Conservation (phyloP, 306 rosid genomes). For the Vigna unguiculata region DNA sequence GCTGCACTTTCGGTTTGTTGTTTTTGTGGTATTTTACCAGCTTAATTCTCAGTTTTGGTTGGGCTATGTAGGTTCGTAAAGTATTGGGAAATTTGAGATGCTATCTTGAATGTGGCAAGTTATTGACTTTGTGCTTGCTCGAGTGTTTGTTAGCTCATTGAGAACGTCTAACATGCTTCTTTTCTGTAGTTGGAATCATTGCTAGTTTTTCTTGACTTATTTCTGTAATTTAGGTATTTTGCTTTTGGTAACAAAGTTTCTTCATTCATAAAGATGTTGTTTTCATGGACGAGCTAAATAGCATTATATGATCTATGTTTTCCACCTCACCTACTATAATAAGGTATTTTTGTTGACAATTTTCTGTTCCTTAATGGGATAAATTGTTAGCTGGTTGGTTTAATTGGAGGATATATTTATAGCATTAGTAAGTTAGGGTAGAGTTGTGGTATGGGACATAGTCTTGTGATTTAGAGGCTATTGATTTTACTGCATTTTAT, state of each 20-base stretch:
- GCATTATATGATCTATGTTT: too few species aligned
- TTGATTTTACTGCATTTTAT: conserved; percentile 19
- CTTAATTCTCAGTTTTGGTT: background rate
- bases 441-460: background rate
- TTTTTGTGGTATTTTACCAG: too few species aligned
- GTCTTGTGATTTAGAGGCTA: conserved; percentile 9
- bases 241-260: background rate
- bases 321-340: background rate
- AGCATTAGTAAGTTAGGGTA: background rate
- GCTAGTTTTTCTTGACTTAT: too few species aligned
- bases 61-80: background rate
- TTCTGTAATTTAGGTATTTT: background rate
- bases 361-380: background rate
- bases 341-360: background rate
- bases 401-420: background rate
- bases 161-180: too few species aligned
- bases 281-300: background rate
- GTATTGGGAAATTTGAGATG: conserved; percentile 7
- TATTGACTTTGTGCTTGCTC: background rate
- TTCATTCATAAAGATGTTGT: background rate
- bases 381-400: background rate
- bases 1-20: too few species aligned
- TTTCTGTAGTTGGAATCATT: too few species aligned
- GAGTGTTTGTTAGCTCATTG: too few species aligned
- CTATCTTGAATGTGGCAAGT: conserved; percentile 9